Percentiles rank a stretch among this genome's conserved stretches.
Evolutionary conservation across 2,329 filamentous ascomycete species (phyloP).

Genomic region (Fusarium sp.): DNA sequence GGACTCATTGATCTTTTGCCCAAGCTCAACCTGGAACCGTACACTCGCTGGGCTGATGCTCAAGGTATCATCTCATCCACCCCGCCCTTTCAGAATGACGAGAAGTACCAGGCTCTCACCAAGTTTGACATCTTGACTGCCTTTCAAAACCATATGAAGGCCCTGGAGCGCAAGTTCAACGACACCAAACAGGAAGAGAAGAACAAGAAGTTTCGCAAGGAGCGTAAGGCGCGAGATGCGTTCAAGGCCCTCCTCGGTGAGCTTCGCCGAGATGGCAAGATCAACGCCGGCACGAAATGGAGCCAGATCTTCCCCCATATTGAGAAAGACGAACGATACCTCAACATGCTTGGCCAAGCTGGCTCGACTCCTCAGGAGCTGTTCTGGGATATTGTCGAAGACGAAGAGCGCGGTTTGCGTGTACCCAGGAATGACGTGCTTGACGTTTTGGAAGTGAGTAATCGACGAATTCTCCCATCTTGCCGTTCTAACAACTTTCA

Average conservation of each 20-base stretch:
- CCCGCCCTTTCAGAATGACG: slow-evolving; percentile 80
- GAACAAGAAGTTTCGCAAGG: slow-evolving; percentile 80
- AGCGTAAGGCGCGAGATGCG: slow-evolving; percentile 87
- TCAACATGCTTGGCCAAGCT: slow-evolving; percentile 82
- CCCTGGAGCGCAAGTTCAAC: slow-evolving; percentile 90
- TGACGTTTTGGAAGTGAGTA: slow-evolving; percentile 86
- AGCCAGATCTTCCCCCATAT: slow-evolving; percentile 80
- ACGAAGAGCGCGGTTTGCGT: slow-evolving; percentile 89
- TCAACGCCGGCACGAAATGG: slow-evolving; percentile 94
- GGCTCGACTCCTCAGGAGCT: slow-evolving; percentile 90
- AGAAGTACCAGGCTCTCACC: slow-evolving; percentile 86
- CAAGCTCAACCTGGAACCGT: slow-evolving; percentile 86
- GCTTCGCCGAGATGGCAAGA: slow-evolving; percentile 79
- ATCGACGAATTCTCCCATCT: neutral
- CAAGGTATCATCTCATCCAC: slow-evolving; percentile 84
- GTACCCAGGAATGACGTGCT: slow-evolving; percentile 84
- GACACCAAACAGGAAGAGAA: slow-evolving; percentile 91
- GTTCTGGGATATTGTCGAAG: slow-evolving; percentile 96
- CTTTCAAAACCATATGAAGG: slow-evolving; percentile 96
- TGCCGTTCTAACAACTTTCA: slow-evolving; percentile 51
- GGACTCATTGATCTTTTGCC: slow-evolving; percentile 83
- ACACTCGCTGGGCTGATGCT: slow-evolving; percentile 94
- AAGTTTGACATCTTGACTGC: slow-evolving; percentile 91
- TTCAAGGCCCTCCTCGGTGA: slow-evolving; percentile 82
- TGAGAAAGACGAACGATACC: slow-evolving; percentile 84